Conservation (phyloP, 2,329 filamentous ascomycete genomes). For the Aureobasidium namibiae region DNA sequence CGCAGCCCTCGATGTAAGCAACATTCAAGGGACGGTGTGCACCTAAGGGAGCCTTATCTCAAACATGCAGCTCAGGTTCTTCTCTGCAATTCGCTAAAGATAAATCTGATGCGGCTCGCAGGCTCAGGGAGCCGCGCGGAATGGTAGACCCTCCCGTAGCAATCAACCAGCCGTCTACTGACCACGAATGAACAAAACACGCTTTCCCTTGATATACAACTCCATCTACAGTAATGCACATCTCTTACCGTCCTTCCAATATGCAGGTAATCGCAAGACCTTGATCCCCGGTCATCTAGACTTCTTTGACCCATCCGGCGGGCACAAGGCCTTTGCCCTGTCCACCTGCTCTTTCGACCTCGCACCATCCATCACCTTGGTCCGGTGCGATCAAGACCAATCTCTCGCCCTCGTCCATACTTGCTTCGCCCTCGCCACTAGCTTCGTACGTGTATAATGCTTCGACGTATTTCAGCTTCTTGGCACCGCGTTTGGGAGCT, state of each 20-base stretch:
- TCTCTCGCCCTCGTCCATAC: conserved; percentile 81
- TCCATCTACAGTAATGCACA: conserved; percentile 4
- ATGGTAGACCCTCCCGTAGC: background rate
- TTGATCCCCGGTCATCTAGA: conserved; percentile 25
- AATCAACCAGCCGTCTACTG: background rate
- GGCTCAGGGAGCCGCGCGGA: background rate
- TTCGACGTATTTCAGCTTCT: conserved; percentile 64
- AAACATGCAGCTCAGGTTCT: background rate
- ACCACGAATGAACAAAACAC: background rate
- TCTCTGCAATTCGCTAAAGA: background rate
- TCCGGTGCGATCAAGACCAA: conserved; percentile 87
- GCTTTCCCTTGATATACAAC: conserved; percentile 1
- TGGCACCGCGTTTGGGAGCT: conserved; percentile 74
- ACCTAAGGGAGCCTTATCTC: too few species aligned
- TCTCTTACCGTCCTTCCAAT: background rate
- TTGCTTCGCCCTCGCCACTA: conserved; percentile 77
- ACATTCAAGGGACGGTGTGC: background rate
- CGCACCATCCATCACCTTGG: conserved; percentile 88
- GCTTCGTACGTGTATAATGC: conserved; percentile 88
- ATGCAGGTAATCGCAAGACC: background rate
- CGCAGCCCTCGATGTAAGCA: background rate
- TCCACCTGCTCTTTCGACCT: conserved; percentile 74
- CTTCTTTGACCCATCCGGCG: conserved; percentile 80
- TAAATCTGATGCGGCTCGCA: background rate
- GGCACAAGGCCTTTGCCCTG: conserved; percentile 83